Evolutionary conservation across 768 basidiomycete species (phyloP), one percentile per base, ranked within the genome.

Genomic region (Pleurotus cornucopiae): DNA sequence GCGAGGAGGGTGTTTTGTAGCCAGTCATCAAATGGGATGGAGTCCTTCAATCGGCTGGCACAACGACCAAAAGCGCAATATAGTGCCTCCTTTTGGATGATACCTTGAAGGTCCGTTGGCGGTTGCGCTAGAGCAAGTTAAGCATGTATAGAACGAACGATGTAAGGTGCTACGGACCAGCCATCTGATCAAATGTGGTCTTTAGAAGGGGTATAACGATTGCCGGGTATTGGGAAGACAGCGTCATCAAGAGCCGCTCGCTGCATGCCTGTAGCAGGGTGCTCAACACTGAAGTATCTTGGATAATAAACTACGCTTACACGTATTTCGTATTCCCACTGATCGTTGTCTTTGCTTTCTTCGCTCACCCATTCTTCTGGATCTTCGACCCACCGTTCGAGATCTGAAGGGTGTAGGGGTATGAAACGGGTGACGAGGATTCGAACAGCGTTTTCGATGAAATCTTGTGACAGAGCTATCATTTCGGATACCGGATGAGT

Each of bases 321-420:
- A 60, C 96, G 80, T 57, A 97, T 83, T 63, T 96, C 93, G 63
- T 82, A 98, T 63, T 94, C 88, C 94, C 95, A 98, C 56, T 90
- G 84, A 39, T 95, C 94, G 43, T 85, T 89, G 60, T 94, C 93
- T 60, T 86, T 86, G 57, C 93, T 92, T 69, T 98, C 94, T 7
- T 83, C 70, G 57, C 92, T 91, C 9, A 96, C 82, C 92, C 94
- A 99, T 63, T 95, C 91, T 73, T 99, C 96, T 0, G 95, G 94
- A 66, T 95, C 92, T 13, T 80, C 78, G 71, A 86, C 77, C 91
- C 95, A 94, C 4, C 79, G 80, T 60, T 92, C 84, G 7, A 98
- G 77, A 68, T 98, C 96, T 1, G 78, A 72, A 4, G 88, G 78
- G 54, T 88, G 88, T 45, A 99, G 74, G 11, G 91, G 92, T 67